Evolutionary conservation across 2,329 filamentous ascomycete genomes (phyloP), one percentile per base, ranked within the genome.

Genomic region (Golovinomyces cichoracearum): DNA sequence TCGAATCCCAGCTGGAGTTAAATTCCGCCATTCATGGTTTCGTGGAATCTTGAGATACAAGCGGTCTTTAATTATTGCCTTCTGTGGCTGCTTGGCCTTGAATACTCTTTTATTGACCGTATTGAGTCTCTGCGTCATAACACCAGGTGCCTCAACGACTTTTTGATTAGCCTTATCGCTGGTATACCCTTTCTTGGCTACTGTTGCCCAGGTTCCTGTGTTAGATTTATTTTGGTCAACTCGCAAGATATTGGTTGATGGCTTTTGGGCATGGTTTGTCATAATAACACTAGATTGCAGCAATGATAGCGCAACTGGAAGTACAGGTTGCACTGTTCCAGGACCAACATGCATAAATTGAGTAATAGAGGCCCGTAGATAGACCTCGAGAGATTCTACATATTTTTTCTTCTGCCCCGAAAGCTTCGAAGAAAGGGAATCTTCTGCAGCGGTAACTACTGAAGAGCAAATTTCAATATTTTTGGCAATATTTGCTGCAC

Each of bases 381-480:
- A 45, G 10, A 45, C 23, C 31, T 13, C 25, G 22, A 45, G 42
- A n/a, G 42, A 45, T 23, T 29, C 42, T 29, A 45, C 25, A 1
- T 29, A 29, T 29, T 12, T 1, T 45, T 45, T 45, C 19, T 29
- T 45, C 42, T 45, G 25, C 9, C 25, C 23, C 17, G 7, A n/a
- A 17, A 29, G 26, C 42, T 29, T 45, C 13, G 23, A 15, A 31
- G 23, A 45, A 26, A 45, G 42, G n/a, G 42, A 45, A 29, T 12
- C n/a, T 17, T 31, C n/a, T 31, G 19, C 26, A 12, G 25, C 26
- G 19, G 19, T 45, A 21, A 45, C 31, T 17, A 26, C 42, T 31
- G 21, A 29, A 45, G 25, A 31, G 26, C 23, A 45, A n/a, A 45
- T 45, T 31, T 45, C 25, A 31, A 45, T 45, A 21, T 27, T 45